Conservation (phyloP, 2,329 filamentous ascomycete species). For the Chaetothyriales sp. region DNA sequence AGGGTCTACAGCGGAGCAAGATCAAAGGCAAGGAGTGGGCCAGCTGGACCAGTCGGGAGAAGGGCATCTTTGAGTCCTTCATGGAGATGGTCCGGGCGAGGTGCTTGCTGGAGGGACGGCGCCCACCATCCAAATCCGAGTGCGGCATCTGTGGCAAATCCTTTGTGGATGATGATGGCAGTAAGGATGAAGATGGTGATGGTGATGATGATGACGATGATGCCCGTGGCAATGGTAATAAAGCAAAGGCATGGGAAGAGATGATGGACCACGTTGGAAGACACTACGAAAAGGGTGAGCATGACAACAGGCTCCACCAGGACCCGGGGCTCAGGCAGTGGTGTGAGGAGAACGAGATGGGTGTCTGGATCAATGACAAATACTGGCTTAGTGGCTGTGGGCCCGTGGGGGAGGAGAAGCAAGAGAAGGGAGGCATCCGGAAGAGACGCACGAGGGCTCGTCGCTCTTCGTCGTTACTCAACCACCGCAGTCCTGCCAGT, state of each 20-base stretch:
- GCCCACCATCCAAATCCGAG: constrained; percentile 47
- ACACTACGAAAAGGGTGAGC: constrained; percentile 54
- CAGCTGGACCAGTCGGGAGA: constrained; percentile 19
- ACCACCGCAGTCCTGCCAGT: neutral
- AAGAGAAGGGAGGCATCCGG: neutral
- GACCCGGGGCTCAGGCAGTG: neutral
- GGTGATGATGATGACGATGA: constrained; percentile 7
- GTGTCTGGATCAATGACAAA: neutral
- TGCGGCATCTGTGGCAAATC: constrained; percentile 40
- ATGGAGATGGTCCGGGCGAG: constrained; percentile 42
- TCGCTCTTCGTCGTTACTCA: neutral
- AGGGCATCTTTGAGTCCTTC: constrained; percentile 33
- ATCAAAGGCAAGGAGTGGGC: neutral
- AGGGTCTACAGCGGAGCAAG: neutral
- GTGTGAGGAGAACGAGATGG: neutral
- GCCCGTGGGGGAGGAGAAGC: neutral
- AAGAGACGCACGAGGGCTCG: neutral
- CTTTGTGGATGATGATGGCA: constrained; percentile 9
- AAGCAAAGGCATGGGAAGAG: constrained; percentile 55
- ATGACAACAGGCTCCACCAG: neutral
- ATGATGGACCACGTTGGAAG: constrained; percentile 76
- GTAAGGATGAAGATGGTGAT: constrained; percentile 9
- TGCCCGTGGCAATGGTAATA: constrained; percentile 26
- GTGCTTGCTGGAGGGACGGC: constrained; percentile 47
- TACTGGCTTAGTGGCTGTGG: neutral